These are phyloP conservation scores for Pleurotus platypus DNA, from an alignment of 768 basidiomycete species.

Conservation along the genomic window DNA sequence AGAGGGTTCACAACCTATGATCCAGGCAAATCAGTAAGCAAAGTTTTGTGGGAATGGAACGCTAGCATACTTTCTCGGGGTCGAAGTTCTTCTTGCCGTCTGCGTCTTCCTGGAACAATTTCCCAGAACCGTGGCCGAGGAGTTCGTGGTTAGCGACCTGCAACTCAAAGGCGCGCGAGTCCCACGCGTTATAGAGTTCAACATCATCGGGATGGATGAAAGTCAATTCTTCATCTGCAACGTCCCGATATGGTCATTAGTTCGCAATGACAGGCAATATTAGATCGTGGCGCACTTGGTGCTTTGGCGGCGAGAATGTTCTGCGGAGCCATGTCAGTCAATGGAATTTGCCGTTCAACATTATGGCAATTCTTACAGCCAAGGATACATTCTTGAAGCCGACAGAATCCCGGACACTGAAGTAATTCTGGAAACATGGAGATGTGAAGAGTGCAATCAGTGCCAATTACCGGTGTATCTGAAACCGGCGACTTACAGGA, in stretches of 20 bases:
- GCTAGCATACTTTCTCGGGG: slow-evolving; percentile 44
- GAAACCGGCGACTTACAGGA: slow-evolving; percentile 39
- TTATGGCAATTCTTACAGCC: slow-evolving; percentile 41
- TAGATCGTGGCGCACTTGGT: slow-evolving; percentile 46
- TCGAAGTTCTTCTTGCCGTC: slow-evolving; percentile 85
- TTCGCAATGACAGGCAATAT: not conserved
- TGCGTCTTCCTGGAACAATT: slow-evolving; percentile 72
- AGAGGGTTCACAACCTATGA: slow-evolving; percentile 74
- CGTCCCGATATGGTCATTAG: not conserved
- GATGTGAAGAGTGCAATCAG: too few relatives aligned
- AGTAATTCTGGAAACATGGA: slow-evolving; percentile 56
- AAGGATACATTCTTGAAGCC: slow-evolving; percentile 92
- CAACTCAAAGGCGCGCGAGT: slow-evolving; percentile 74
- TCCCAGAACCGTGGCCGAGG: slow-evolving; percentile 83
- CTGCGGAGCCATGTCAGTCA: slow-evolving; percentile 24
- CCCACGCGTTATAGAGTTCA: slow-evolving; percentile 74
- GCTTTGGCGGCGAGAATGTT: slow-evolving; percentile 89
- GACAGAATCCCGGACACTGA: slow-evolving; percentile 72
- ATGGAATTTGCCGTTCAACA: too few relatives aligned
- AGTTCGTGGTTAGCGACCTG: slow-evolving; percentile 92
- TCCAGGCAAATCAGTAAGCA: not conserved
- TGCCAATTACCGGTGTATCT: too few relatives aligned
- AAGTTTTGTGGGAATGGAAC: not conserved
- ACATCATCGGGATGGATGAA: slow-evolving; percentile 82
- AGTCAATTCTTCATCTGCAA: slow-evolving; percentile 68